A percentile compares a stretch with the other conserved stretches of the same genome.
Conservation (phyloP, 306 rosid species). For the Lotus japonicus region DNA sequence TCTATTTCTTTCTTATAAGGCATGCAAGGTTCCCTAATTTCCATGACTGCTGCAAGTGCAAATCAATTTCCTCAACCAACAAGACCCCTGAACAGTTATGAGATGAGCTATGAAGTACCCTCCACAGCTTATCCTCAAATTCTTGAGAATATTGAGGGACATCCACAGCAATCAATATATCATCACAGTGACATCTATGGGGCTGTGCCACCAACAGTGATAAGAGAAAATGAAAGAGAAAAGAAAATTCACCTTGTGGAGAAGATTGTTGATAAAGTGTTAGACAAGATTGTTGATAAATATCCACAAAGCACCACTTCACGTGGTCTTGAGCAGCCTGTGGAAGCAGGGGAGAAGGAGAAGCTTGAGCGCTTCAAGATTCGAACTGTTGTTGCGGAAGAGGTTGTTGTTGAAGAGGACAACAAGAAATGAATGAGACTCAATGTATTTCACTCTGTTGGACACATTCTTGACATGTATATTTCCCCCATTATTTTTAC, state of each 20-base stretch:
- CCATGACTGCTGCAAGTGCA: not conserved
- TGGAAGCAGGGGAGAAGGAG: not conserved
- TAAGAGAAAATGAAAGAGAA: not conserved
- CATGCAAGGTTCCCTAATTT: conserved; percentile 4
- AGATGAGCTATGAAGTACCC: not conserved
- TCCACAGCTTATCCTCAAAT: not conserved
- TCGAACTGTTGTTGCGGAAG: conserved; percentile 11
- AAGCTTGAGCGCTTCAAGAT: conserved; percentile 27
- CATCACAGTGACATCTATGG: too few relatives aligned
- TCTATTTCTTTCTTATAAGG: not conserved
- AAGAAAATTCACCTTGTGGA: not conserved
- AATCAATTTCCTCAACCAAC: conserved; percentile 21
- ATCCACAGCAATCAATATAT: not conserved
- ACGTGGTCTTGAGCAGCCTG: not conserved
- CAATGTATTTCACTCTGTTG: not conserved
- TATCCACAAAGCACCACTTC: not conserved
- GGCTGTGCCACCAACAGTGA: not conserved
- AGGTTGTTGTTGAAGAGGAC: conserved; percentile 7
- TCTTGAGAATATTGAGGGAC: not conserved
- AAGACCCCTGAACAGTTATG: conserved; percentile 19
- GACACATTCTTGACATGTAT: not conserved
- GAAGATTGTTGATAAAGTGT: not conserved
- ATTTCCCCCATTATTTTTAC: not conserved
- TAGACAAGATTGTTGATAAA: not conserved
- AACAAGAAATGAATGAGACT: not conserved